Conservation (phyloP, 31 red algal species). For the Asparagopsis taxiformis region DNA sequence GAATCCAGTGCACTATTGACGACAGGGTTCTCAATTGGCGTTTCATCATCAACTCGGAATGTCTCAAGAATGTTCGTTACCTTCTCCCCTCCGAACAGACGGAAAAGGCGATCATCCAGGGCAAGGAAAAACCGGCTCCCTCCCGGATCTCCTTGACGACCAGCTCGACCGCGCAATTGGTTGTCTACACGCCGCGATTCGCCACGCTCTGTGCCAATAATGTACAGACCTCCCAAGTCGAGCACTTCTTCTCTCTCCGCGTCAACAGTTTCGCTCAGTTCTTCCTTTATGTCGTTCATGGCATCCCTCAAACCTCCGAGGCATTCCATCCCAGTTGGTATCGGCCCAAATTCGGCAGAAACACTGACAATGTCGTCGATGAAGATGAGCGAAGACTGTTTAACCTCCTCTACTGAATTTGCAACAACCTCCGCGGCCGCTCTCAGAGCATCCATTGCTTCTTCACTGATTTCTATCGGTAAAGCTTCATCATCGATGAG, state of each 20-base stretch:
- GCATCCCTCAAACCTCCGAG: background rate
- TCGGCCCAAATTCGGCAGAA: conserved; percentile 49
- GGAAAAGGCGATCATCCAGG: conserved; percentile 59
- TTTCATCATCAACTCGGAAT: background rate
- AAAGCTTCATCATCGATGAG: conserved; percentile 78
- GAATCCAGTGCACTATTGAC: background rate
- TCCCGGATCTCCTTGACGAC: conserved; percentile 70
- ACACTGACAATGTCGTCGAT: conserved; percentile 64
- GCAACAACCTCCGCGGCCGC: conserved; percentile 12
- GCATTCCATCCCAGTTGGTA: conserved; percentile 19
- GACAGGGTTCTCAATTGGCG: background rate
- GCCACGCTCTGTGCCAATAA: conserved; percentile 58
- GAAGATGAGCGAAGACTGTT: conserved; percentile 9
- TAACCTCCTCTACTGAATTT: background rate
- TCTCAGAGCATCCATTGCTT: conserved; percentile 10
- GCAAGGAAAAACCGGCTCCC: conserved; percentile 46
- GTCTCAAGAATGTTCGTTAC: background rate
- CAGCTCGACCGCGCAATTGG: conserved; percentile 54
- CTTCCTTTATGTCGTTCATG: background rate
- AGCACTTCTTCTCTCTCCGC: conserved; percentile 31
- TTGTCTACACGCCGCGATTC: conserved; percentile 71
- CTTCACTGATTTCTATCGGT: conserved; percentile 55
- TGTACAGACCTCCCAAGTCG: conserved; percentile 53
- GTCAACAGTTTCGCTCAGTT: conserved; percentile 3
- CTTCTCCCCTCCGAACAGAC: conserved; percentile 21